phyloP scores from a whole-genome alignment of 2,329 filamentous ascomycete genomes.

The Exophiala bonariae region DNA sequence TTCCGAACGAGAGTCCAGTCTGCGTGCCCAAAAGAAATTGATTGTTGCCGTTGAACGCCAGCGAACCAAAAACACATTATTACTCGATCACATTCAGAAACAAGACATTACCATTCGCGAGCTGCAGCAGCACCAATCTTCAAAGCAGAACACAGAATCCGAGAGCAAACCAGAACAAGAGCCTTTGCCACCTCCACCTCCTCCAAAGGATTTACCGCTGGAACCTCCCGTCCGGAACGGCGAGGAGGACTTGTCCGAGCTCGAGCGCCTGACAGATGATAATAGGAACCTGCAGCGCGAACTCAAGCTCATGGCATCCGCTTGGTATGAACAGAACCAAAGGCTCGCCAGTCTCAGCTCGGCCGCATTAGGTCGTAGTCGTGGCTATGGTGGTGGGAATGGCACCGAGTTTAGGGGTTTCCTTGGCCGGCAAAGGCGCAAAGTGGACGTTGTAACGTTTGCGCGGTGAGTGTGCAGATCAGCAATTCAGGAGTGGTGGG shows the following conservation, averaged over 20 bases:
- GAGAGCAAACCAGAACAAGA: conserved; percentile 7
- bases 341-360: conserved; percentile 46
- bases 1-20: conserved; percentile 21
- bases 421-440: conserved; percentile 45
- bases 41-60: conserved; percentile 24
- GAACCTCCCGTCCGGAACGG: not conserved
- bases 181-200: conserved; percentile 10
- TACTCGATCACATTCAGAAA: conserved; percentile 24
- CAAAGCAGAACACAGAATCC: conserved; percentile 8
- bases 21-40: conserved; percentile 27
- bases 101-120: conserved; percentile 23
- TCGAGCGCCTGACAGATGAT: conserved; percentile 19
- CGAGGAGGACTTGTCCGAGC: conserved; percentile 15
- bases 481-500: too few species aligned
- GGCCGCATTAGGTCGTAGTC: conserved; percentile 36
- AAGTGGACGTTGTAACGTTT: conserved; percentile 35
- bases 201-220: conserved; percentile 15
- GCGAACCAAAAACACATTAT: conserved; percentile 21
- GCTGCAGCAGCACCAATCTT: conserved; percentile 11
- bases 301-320: conserved; percentile 45
- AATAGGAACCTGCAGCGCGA: conserved; percentile 35
- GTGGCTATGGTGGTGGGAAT: conserved; percentile 36
- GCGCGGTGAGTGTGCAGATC: conserved; percentile 9
- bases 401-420: conserved; percentile 44
- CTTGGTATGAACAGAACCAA: conserved; percentile 49